A percentile compares a stretch with the other conserved stretches of the same genome.
These are phyloP conservation scores for Neurospora terricola DNA, from an alignment of 495 filamentous ascomycete genomes.

Conservation along the genomic window DNA sequence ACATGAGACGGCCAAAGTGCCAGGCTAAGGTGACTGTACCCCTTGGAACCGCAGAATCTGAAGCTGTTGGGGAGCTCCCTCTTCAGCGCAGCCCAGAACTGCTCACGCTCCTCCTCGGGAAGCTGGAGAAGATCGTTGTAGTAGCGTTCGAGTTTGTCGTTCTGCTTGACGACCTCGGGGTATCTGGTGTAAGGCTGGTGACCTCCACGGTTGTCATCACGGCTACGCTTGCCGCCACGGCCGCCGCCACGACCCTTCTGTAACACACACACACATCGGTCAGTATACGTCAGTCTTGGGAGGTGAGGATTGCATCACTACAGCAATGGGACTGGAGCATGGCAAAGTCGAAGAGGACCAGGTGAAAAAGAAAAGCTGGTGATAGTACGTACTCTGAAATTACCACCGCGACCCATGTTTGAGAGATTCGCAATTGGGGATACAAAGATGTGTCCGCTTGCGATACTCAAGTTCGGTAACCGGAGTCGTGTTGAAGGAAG, in stretches of 20 bases:
- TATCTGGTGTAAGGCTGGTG: slow-evolving; percentile 36
- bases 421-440: slow-evolving; percentile 1
- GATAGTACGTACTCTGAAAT: slow-evolving; percentile 8
- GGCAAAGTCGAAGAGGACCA: neutral
- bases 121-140: slow-evolving; percentile 71
- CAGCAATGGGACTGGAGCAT: neutral
- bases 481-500: slow-evolving; percentile 10
- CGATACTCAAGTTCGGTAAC: slow-evolving; percentile 1
- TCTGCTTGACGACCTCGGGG: slow-evolving; percentile 54
- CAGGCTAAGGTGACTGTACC: slow-evolving; percentile 33
- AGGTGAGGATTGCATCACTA: neutral
- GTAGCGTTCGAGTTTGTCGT: slow-evolving; percentile 69
- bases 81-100: slow-evolving; percentile 73
- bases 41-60: slow-evolving; percentile 87
- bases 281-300: neutral
- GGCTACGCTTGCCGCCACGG: slow-evolving; percentile 6
- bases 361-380: neutral
- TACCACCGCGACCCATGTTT: slow-evolving; percentile 9
- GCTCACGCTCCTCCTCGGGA: slow-evolving; percentile 57
- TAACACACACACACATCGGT: neutral
- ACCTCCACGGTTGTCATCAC: neutral
- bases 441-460: neutral
- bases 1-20: neutral
- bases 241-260: slow-evolving; percentile 8
- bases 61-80: slow-evolving; percentile 91